phyloP scores from a whole-genome alignment of 352 stramenopile species.

The Paralagenidium karlingii region DNA sequence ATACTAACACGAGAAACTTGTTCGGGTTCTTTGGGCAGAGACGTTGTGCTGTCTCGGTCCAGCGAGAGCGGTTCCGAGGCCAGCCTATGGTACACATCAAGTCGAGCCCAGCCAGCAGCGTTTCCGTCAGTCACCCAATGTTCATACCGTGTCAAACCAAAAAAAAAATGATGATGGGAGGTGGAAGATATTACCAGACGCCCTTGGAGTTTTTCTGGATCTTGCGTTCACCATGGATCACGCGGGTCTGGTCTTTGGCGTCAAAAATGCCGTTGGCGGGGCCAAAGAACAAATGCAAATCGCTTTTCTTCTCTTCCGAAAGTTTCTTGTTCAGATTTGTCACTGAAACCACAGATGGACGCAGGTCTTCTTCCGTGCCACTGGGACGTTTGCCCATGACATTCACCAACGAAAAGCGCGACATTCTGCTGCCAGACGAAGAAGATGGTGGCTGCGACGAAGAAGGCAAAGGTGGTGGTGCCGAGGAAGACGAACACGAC shows the following conservation, averaged over 20 bases:
- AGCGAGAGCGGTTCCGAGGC: constrained; percentile 76
- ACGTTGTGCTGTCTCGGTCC: constrained; percentile 67
- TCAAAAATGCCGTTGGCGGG: constrained; percentile 61
- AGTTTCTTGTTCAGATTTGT: constrained; percentile 65
- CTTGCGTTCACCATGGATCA: constrained; percentile 79
- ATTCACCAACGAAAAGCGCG: constrained; percentile 70
- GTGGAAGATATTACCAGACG: constrained; percentile 28
- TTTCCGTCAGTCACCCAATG: background rate
- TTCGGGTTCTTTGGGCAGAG: constrained; percentile 27
- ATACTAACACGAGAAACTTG: constrained; percentile 3
- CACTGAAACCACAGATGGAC: constrained; percentile 48
- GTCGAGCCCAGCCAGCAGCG: background rate
- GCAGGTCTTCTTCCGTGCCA: constrained; percentile 22
- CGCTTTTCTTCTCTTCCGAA: constrained; percentile 38
- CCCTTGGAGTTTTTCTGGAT: constrained; percentile 74
- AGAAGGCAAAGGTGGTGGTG: too few relatives aligned
- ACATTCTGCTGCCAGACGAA: too few relatives aligned
- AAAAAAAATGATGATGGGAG: too few relatives aligned
- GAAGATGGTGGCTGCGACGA: too few relatives aligned
- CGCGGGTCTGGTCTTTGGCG: constrained; percentile 53
- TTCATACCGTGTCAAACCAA: too few relatives aligned
- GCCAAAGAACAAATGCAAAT: constrained; percentile 75
- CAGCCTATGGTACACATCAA: constrained; percentile 19
- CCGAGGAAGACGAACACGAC: too few relatives aligned
- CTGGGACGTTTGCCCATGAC: constrained; percentile 40